phyloP scores from a whole-genome alignment of 1,139 yeast genomes.

The Arxiozyma telluris region DNA sequence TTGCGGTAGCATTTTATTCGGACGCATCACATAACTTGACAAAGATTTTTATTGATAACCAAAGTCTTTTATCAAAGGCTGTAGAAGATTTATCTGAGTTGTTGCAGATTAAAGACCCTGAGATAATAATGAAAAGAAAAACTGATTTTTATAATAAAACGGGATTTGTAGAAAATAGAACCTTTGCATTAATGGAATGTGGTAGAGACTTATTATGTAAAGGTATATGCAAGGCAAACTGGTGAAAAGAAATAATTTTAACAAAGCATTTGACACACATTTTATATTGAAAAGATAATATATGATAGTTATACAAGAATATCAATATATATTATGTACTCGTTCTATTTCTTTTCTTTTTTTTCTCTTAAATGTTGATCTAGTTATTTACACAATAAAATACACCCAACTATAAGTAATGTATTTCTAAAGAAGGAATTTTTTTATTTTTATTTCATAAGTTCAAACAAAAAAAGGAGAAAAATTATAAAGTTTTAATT shows the following conservation, averaged over 20 bases:
- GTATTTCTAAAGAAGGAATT: too few species aligned
- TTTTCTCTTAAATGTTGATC: background rate
- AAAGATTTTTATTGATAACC: conserved; percentile 64
- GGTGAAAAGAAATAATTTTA: background rate
- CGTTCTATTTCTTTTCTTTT: too few species aligned
- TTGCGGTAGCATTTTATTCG: conserved; percentile 69
- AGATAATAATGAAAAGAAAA: conserved; percentile 41
- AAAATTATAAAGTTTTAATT: conserved; percentile 27
- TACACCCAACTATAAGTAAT: too few species aligned
- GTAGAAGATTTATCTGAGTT: conserved; percentile 75
- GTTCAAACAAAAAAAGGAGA: background rate
- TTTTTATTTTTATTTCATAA: too few species aligned
- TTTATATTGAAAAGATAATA: background rate
- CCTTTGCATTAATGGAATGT: conserved; percentile 42
- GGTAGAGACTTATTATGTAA: conserved; percentile 39
- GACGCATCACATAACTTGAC: conserved; percentile 40
- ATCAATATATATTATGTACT: background rate
- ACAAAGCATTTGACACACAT: background rate
- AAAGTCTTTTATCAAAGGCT: conserved; percentile 58
- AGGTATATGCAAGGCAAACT: conserved; percentile 24
- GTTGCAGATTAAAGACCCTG: conserved; percentile 52
- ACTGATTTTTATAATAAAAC: conserved; percentile 43
- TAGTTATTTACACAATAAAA: too few species aligned
- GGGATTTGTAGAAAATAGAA: conserved; percentile 40
- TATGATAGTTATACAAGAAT: background rate